phyloP scores from a whole-genome alignment of 129 eudicot species.

The Logfia minima region DNA sequence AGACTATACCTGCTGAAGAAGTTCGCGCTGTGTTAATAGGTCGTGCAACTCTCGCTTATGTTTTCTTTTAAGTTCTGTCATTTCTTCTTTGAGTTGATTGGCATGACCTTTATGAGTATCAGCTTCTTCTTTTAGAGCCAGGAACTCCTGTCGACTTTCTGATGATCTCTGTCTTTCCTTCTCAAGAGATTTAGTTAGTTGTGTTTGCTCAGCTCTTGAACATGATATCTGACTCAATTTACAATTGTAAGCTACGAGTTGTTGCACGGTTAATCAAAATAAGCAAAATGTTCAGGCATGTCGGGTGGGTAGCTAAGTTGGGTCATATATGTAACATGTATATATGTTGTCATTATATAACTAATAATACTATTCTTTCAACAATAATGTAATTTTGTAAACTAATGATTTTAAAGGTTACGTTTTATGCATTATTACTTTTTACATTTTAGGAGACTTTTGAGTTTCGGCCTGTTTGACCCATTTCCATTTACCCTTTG shows the following conservation, averaged over 20 bases:
- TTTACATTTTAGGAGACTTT: too few relatives aligned
- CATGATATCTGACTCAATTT: constrained; percentile 73
- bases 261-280: too few relatives aligned
- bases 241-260: constrained; percentile 8
- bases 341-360: too few relatives aligned
- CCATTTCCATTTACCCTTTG: too few relatives aligned
- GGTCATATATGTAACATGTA: too few relatives aligned
- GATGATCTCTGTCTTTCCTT: constrained; percentile 91
- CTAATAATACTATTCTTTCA: too few relatives aligned
- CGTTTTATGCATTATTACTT: too few relatives aligned
- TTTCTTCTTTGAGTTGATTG: constrained; percentile 71
- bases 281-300: too few relatives aligned
- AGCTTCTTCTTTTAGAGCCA: constrained; percentile 82
- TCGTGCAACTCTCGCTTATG: constrained; percentile 81
- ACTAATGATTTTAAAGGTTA: too few relatives aligned
- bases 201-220: constrained; percentile 88
- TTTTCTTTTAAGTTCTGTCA: constrained; percentile 66
- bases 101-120: constrained; percentile 73
- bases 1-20: constrained; percentile 76
- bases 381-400: too few relatives aligned
- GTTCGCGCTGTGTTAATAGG: constrained; percentile 62
- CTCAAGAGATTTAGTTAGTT: constrained; percentile 71
- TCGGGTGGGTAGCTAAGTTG: too few relatives aligned
- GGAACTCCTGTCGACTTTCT: constrained; percentile 79
- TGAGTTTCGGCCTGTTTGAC: too few relatives aligned